Base-by-base conservation (phyloP, 2,329 filamentous ascomycete genomes). In the Colletotrichum caudatum region DNA sequence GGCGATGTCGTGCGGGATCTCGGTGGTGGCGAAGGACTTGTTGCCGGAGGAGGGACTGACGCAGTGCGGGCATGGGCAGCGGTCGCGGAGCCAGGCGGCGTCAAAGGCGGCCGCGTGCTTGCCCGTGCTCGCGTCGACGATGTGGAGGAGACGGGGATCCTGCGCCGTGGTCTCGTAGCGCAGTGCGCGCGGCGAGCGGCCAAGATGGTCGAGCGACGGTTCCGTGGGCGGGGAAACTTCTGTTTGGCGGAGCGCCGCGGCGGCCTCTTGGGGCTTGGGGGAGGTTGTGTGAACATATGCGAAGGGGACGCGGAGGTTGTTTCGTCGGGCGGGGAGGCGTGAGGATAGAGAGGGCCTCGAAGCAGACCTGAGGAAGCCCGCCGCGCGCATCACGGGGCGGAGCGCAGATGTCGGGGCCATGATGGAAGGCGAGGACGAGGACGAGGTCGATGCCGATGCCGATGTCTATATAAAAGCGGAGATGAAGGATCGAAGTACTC, bases 41-140 rank as follows among this genome's bases (percentile, higher is more conserved):
- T 91, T 89, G 56, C 88, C 88, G 1, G 89, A 90, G n/a, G 87
- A 83, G 1, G 82, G 81, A 72, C 90, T 87, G 64, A 87, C 82
- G 77, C 89, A 91, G 14, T 75, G 75, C 0, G 78, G 68, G 75
- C 89, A 91, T 46, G 80, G 78, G 75, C 89, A 91, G 26, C 81
- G 80, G 74, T 91, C 89, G 35, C 89, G 88, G 20, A 90, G 79
- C 68, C 78, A 81, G 58, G 73, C 56, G 1, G 76, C 67, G 26
- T 64, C 68, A 12, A 65, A 44, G 20, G 29, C 41, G 51, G 26
- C 51, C 23, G 14, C 9, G 9, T 16, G 26, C 23, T 48, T 16
- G 39, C 5, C 12, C 11, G 46, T 26, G 35, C 16, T n/a, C 12
- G 60, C 14, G 35, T 46, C 48, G 23, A n/a, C 8, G n/a, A 20